Conservation (phyloP, 2,329 filamentous ascomycete species). For the Colletotrichum abscissum region DNA sequence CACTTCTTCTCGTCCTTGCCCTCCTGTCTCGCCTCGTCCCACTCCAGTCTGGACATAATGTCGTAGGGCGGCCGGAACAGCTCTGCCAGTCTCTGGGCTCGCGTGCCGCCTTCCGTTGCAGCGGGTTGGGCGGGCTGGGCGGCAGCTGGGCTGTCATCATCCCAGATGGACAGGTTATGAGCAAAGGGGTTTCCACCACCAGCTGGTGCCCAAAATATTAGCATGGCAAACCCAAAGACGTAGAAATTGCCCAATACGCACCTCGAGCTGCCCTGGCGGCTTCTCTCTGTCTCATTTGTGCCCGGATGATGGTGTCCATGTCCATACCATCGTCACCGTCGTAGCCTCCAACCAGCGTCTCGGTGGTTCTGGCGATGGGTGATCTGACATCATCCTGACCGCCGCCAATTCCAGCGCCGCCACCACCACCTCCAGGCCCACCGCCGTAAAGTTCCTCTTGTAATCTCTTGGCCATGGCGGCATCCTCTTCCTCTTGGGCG, state of each 20-base stretch:
- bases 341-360: constrained; percentile 82
- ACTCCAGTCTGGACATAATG: constrained; percentile 80
- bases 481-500: constrained; percentile 84
- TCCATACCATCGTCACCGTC: constrained; percentile 67
- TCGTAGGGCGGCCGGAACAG: constrained; percentile 94
- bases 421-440: constrained; percentile 41
- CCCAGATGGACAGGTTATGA: constrained; percentile 53
- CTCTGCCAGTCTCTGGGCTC: constrained; percentile 85
- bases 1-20: constrained; percentile 93
- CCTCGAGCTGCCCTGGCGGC: constrained; percentile 30
- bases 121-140: constrained; percentile 35
- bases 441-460: constrained; percentile 90
- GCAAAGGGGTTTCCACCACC: constrained; percentile 48
- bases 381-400: constrained; percentile 79
- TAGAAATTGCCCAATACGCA: constrained; percentile 38
- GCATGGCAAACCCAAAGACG: not conserved
- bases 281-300: constrained; percentile 66
- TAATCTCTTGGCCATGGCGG: constrained; percentile 88
- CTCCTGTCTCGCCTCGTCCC: constrained; percentile 85
- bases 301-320: constrained; percentile 64
- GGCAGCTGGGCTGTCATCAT: constrained; percentile 38
- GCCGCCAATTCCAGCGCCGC: constrained; percentile 52
- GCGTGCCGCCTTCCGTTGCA: constrained; percentile 64
- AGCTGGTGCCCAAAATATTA: constrained; percentile 21
- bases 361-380: constrained; percentile 90